Evolutionary conservation across 805 yeast genomes (phyloP).

Genomic region (Saturnispora ahearnii): DNA sequence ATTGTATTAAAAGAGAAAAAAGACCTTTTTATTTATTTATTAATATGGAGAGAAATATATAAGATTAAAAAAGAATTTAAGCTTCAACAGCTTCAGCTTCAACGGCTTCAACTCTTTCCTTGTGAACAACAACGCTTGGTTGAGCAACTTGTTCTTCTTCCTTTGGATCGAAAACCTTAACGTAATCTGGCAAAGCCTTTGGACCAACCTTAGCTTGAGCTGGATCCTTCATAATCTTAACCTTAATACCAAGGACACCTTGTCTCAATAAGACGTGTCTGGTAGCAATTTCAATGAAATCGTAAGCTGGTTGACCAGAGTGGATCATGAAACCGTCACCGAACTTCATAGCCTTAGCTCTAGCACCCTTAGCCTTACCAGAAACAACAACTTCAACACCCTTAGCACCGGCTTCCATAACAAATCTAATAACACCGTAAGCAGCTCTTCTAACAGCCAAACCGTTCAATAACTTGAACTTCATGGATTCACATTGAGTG

Average conservation of each 20-base stretch:
- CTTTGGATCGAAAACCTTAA: conserved; percentile 87
- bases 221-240: conserved; percentile 99
- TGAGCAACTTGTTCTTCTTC: conserved; percentile 76
- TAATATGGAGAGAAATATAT: not conserved
- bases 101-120: conserved; percentile 29
- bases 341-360: conserved; percentile 99
- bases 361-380: conserved; percentile 99
- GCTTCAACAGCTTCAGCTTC: conserved; percentile 28
- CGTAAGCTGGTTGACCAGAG: conserved; percentile 99
- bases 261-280: conserved; percentile 99
- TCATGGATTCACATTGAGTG: conserved; percentile 98
- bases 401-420: conserved; percentile 99
- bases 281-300: conserved; percentile 97
- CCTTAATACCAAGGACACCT: conserved; percentile 99
- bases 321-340: conserved; percentile 99
- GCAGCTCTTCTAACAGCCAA: conserved; percentile 99
- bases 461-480: conserved; percentile 96
- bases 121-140: conserved; percentile 78
- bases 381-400: conserved; percentile 99
- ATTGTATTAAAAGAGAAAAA: not conserved
- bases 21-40: not conserved
- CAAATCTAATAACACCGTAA: conserved; percentile 99
- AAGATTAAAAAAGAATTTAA: conserved; percentile 5
- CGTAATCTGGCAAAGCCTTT: conserved; percentile 91
- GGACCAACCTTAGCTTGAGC: conserved; percentile 78